Evolutionary conservation across 306 rosid species (phyloP), one percentile per base, ranked within the genome.

Genomic region (Castanea mollissima): DNA sequence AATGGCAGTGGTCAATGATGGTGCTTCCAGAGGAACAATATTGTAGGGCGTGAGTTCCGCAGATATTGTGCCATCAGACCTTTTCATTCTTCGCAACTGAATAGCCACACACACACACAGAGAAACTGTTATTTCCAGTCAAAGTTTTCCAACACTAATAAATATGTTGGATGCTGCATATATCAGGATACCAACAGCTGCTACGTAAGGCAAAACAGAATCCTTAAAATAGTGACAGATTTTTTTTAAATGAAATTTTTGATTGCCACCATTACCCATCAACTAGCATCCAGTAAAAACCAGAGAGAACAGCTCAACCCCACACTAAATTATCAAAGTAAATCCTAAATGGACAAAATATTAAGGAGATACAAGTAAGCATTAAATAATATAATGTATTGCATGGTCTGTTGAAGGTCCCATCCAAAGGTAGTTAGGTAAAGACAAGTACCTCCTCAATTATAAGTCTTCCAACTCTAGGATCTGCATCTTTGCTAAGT

Each of bases 1-100:
- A 87, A 95, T 95, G 71, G 93, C 96, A 90, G 87, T 95, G 78
- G 96, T 87, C 63, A 95, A 71, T 62, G 94, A 88, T 0, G 88
- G 91, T 9, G 96, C 94, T 52, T 93, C 96, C 82, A 93, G 75
- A 55, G 98, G 99, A 46, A 92, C 92, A 85, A 95, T 92, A 83
- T 95, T 95, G 90, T 93, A 95, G 71, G 98, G 89, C 38, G 75
- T 81, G 83, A 95, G 90, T 80, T 89, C 98, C 71, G 85, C 98
- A 29, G 97, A 79, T 74, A 91, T 85, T 19, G 93, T 78, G 12
- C 81, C 81, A 55, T 87, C 88, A 2, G 97, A 83, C 74, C 34
- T 79, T 84, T 88, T 89, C 5, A 91, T 75, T 89, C 87, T 90
- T 81, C 85, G 82, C 90, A 95, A 83, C 99, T 95, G 86, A 75